These are phyloP conservation scores for Acidiella bohemica DNA, from an alignment of 495 filamentous ascomycete species.

Conservation along the genomic window DNA sequence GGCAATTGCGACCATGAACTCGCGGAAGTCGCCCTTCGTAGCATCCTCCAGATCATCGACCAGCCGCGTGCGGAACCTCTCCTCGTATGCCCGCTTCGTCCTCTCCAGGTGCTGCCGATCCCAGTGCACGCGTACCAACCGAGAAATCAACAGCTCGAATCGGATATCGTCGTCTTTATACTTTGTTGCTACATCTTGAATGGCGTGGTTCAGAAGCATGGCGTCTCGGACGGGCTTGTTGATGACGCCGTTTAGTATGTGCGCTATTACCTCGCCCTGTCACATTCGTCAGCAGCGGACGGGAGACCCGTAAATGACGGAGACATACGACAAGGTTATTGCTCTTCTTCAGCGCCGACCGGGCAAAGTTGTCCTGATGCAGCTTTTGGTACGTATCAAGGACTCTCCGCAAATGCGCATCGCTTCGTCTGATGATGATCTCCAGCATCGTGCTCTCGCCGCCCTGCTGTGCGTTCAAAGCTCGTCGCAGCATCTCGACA, in stretches of 20 bases:
- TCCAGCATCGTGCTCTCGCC: conserved; percentile 85
- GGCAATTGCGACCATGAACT: conserved; percentile 13
- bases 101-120: conserved; percentile 26
- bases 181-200: conserved; percentile 35
- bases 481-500: conserved; percentile 53
- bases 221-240: conserved; percentile 92
- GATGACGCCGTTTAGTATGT: conserved; percentile 92
- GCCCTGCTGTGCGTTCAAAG: conserved; percentile 59
- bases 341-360: conserved; percentile 76
- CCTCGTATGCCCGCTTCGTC: conserved; percentile 29
- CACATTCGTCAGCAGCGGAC: conserved; percentile 6
- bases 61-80: conserved; percentile 24
- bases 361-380: conserved; percentile 65
- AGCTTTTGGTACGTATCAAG: conserved; percentile 55
- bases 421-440: conserved; percentile 66
- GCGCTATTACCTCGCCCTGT: conserved; percentile 86
- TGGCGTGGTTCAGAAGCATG: conserved; percentile 83
- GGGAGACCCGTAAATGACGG: neutral
- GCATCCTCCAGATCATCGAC: conserved; percentile 29
- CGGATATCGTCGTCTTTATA: conserved; percentile 22
- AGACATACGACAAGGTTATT: conserved; percentile 76
- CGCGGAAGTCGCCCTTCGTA: conserved; percentile 21
- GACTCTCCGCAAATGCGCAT: conserved; percentile 70
- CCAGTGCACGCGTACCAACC: conserved; percentile 31
- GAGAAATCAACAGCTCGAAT: conserved; percentile 29